Evolutionary conservation across 2,329 filamentous ascomycete species (phyloP), one percentile per base, ranked within the genome.

Genomic region (Fusarium tjaetaba): DNA sequence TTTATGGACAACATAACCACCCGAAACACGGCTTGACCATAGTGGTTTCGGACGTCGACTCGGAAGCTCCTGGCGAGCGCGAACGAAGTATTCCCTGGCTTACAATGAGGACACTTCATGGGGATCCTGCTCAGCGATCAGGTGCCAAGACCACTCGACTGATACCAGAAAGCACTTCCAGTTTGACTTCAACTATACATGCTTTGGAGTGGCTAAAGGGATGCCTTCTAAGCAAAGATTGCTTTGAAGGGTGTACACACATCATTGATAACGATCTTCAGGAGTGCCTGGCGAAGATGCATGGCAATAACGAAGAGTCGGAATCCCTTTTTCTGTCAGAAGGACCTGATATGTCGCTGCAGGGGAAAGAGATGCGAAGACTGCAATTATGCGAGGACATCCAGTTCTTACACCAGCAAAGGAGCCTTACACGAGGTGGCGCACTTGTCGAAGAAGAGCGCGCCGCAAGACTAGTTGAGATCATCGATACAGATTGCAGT

Each of bases 201-300:
- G 32, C n/a, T 22, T 14, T 65, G 4, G 26, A 39, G n/a, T 67
- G 61, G 64, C 10, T 65, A 4, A 58, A 58, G 11, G 30, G 45
- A 18, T 67, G 61, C 20, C 22, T 67, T 6, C 38, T 65, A 6
- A 24, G 49, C 3, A 32, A 39, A 13, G 51, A 51, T n/a, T 24
- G 7, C 15, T 42, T 57, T 4, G 38, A 51, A 14, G 7, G 2
- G 2, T 58, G 60, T 18, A 43, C 38, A 9, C 64, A 65, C 24
- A 8, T 5, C 9, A 11, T 18, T 0, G 26, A 49, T 1, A 18
- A 15, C 8, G 4, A 22, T 8, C 43, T 66, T 16, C 26, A 39
- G 1, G 3, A 11, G 1, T 5, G 7, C 2, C 20, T 58, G 5
- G 1, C 14, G 4, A 15, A 7, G 3, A 6, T 5, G 15, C 8